Conservation (phyloP, 768 basidiomycete species). For the Rhodotorula kratochvilovae region DNA sequence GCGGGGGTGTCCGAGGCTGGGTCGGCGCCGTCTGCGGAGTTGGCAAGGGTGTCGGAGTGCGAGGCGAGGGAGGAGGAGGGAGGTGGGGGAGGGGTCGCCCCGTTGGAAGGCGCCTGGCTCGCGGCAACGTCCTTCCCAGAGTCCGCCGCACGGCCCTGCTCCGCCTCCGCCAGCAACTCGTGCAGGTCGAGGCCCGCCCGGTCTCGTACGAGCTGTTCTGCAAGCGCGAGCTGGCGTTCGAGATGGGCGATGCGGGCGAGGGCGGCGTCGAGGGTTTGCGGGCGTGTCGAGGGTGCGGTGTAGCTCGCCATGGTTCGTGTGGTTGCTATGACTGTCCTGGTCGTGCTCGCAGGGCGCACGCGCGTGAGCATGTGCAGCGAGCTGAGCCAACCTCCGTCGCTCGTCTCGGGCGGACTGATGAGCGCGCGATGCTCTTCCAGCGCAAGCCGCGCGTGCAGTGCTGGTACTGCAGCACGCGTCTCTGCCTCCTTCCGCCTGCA, state of each 20-base stretch:
- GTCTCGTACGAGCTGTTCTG: neutral
- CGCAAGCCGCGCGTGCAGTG: conserved; percentile 11
- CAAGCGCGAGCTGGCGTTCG: conserved; percentile 9
- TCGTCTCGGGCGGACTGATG: neutral
- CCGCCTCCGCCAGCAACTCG: neutral
- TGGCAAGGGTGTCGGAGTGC: neutral
- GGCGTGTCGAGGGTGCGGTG: neutral
- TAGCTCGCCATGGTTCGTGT: neutral
- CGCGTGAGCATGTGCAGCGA: neutral
- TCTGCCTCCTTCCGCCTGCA: conserved; percentile 21
- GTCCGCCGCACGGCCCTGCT: neutral
- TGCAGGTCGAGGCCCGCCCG: neutral
- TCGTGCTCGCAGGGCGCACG: neutral
- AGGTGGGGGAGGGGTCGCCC: neutral
- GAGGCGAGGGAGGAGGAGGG: neutral
- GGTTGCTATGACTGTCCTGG: neutral
- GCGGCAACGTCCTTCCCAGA: fast-evolving
- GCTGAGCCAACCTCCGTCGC: neutral
- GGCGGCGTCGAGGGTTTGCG: conserved; percentile 14
- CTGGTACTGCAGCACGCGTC: conserved; percentile 38
- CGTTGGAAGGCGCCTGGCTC: neutral
- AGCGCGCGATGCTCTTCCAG: neutral
- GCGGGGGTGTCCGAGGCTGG: neutral
- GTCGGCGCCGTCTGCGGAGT: neutral
- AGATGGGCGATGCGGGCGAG: conserved; percentile 13